Evolutionary conservation across 1,139 yeast species (phyloP), one percentile per base, ranked within the genome.

Genomic region (Chernovozyma aurita): DNA sequence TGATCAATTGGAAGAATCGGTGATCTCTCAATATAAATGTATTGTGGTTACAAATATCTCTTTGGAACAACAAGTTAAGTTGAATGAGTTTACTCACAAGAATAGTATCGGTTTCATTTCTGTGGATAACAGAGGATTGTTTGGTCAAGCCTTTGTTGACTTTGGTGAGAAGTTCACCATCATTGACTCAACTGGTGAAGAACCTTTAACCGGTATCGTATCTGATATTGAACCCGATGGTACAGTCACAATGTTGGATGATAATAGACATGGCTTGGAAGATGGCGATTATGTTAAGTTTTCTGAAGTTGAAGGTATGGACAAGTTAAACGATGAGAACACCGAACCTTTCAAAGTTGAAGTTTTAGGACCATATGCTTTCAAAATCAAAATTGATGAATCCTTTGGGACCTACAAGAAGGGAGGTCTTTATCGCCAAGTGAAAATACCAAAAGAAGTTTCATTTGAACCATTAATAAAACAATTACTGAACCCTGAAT

Each of bases 341-440:
- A 14, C 28, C 12, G 9, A 26, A 16, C 78, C 92, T 2, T 78
- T 73, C 53, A 82, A 83, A 50, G 76, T 92, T 38, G 85, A 81
- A 56, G 97, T 88, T 2, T 71, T 85, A 46, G 98, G 98, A 7
- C 98, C 98, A 15, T 90, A 78, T 55, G 95, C 97, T 3, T 92
- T 85, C 68, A 80, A 78, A 52, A 78, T 92, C 45, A 70, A 74
- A 35, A 65, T 76, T 39, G 76, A 73, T 45, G 65, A 65, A 25
- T 50, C 61, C 28, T 68, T 60, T 57, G 95, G 95, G 18, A 62
- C 70, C 9, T 92, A 88, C 55, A 59, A 68, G 37, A 80, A 78
- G 52, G 96, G 97, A 31, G 99, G 99, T 42, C 70, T 85, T 38
- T 92, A 86, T 65, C 84, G 88, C 14, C 95, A 94, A 63, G 96